A percentile compares a stretch with the other conserved stretches of the same genome.
Conservation (phyloP, 1,284 basidiomycete genomes). For the Heterobasidion occidentale region DNA sequence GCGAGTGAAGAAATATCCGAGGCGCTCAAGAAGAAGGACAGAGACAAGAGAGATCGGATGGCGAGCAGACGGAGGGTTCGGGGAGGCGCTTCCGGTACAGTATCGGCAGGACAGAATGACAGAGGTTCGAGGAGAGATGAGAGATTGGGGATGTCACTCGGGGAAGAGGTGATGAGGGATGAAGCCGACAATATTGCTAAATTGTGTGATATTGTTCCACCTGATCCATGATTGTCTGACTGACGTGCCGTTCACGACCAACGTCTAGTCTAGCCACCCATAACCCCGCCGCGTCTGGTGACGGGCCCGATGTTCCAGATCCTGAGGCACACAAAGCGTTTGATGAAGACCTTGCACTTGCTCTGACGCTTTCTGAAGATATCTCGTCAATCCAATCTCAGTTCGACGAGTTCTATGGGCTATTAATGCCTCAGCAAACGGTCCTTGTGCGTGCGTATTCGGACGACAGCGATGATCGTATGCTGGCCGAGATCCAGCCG, state of each 20-base stretch:
- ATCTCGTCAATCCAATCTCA: slow-evolving; percentile 27
- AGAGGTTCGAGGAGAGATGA: slow-evolving; percentile 15
- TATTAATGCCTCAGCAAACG: slow-evolving; percentile 74
- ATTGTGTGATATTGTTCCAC: slow-evolving; percentile 31
- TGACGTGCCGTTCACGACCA: not conserved
- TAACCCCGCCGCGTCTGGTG: not conserved
- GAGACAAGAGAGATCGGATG: slow-evolving; percentile 43
- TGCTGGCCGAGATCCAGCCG: slow-evolving; percentile 85
- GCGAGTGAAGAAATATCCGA: slow-evolving; percentile 40
- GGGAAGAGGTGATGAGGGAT: slow-evolving; percentile 34
- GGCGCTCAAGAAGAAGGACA: slow-evolving; percentile 73
- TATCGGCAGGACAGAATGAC: slow-evolving; percentile 10
- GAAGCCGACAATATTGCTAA: slow-evolving; percentile 51
- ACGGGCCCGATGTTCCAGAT: not conserved
- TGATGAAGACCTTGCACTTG: slow-evolving; percentile 21
- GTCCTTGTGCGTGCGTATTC: slow-evolving; percentile 86
- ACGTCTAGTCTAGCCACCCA: slow-evolving; percentile 2
- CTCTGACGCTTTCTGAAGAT: slow-evolving; percentile 12
- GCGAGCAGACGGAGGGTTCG: slow-evolving; percentile 54
- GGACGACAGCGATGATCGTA: slow-evolving; percentile 87
- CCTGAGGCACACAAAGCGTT: not conserved
- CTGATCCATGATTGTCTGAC: not conserved
- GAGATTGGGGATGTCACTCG: slow-evolving; percentile 10
- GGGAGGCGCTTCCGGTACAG: slow-evolving; percentile 44
- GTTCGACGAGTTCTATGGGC: slow-evolving; percentile 78